Conservation (phyloP, 345 rosid genomes). For the Citropsis articulata region DNA sequence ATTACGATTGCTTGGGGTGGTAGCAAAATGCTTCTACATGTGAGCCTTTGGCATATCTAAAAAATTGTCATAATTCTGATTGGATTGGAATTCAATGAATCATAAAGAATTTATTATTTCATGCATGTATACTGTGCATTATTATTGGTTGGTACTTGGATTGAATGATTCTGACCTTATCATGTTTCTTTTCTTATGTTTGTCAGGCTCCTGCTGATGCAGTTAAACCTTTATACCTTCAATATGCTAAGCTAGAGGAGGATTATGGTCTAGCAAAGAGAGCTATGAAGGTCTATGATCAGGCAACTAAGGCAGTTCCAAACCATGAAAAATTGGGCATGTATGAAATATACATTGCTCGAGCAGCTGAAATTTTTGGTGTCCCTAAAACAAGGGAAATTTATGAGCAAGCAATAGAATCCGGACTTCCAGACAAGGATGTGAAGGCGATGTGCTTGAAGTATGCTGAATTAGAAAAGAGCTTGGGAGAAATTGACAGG, state of each 20-base stretch:
- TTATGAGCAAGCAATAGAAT: constrained; percentile 90
- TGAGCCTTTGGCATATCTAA: no score
- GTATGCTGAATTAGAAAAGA: constrained; percentile 90
- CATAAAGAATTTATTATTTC: not conserved
- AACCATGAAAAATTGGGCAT: constrained; percentile 74
- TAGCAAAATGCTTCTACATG: no score
- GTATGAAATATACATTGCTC: constrained; percentile 92
- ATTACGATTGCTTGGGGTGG: no score
- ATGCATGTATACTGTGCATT: not conserved
- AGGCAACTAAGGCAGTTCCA: constrained; percentile 91
- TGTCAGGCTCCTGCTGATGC: constrained; percentile 87
- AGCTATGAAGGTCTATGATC: constrained; percentile 95
- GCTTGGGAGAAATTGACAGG: constrained; percentile 91
- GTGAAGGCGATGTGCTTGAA: constrained; percentile 88
- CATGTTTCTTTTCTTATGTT: constrained; percentile 3
- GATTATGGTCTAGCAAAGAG: constrained; percentile 94
- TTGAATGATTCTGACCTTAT: constrained; percentile 16
- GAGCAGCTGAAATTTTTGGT: constrained; percentile 93
- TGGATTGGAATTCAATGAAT: no score
- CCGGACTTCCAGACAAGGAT: constrained; percentile 95
- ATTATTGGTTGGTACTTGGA: not conserved
- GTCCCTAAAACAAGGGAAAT: constrained; percentile 94
- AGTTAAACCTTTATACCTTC: constrained; percentile 85
- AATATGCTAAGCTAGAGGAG: constrained; percentile 95
- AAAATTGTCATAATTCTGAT: no score